Percentiles rank a stretch among this genome's conserved stretches.
Conservation (phyloP, 306 rosid genomes). For the Castanea sativa region DNA sequence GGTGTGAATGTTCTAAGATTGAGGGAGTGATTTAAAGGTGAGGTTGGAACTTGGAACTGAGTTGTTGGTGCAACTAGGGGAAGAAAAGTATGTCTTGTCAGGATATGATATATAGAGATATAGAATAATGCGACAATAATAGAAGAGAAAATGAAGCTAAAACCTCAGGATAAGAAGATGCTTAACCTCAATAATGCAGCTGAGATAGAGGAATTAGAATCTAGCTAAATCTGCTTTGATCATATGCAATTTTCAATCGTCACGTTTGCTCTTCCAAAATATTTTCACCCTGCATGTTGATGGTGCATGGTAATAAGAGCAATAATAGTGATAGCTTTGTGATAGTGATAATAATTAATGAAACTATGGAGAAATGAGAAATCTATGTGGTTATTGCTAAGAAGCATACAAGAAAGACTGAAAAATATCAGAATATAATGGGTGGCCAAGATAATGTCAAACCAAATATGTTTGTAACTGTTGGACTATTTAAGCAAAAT, state of each 20-base stretch:
- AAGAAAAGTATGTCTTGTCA: constrained; percentile 32
- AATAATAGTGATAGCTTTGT: too few relatives aligned
- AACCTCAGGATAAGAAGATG: constrained; percentile 54
- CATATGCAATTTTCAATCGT: constrained; percentile 23
- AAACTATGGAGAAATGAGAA: too few relatives aligned
- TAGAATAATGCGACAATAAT: constrained; percentile 55
- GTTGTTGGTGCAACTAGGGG: constrained; percentile 30
- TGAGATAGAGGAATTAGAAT: constrained; percentile 64
- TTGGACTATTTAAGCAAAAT: neutral
- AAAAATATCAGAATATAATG: neutral
- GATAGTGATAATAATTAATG: too few relatives aligned
- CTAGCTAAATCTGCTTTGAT: constrained; percentile 20
- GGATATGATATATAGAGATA: constrained; percentile 23
- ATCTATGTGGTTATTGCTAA: neutral
- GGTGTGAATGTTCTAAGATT: constrained; percentile 4
- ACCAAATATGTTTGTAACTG: neutral
- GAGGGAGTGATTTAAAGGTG: constrained; percentile 35
- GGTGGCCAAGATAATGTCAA: neutral
- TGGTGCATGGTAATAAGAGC: too few relatives aligned
- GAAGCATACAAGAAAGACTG: neutral
- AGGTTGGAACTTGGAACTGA: constrained; percentile 14
- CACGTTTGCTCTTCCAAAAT: constrained; percentile 2
- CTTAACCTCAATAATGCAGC: constrained; percentile 56
- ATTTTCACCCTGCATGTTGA: neutral
- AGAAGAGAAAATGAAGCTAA: constrained; percentile 25